Conservation (phyloP, 306 rosid species). For the Oxytropis ochrocephala region DNA sequence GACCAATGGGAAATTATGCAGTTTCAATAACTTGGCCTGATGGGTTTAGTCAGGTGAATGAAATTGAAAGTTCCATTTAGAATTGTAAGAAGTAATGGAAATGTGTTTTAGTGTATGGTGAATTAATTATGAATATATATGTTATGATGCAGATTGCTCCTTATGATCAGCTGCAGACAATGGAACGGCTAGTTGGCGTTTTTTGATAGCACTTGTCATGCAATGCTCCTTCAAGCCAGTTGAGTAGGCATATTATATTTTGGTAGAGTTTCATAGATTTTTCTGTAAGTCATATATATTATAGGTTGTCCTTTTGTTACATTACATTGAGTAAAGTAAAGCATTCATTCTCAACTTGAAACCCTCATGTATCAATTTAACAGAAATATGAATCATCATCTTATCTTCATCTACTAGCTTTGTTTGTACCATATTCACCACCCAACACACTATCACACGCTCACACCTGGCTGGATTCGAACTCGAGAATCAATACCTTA, state of each 20-base stretch:
- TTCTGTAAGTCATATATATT: background rate
- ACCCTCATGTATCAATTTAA: no score
- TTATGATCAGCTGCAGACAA: constrained; percentile 81
- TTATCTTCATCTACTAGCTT: no score
- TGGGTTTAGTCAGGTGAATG: constrained; percentile 83
- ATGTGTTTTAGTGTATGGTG: background rate
- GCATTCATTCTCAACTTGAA: no score
- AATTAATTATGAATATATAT: background rate
- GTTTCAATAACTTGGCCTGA: constrained; percentile 92
- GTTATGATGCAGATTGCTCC: constrained; percentile 74
- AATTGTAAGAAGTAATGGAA: background rate
- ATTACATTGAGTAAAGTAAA: no score
- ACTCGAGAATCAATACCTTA: no score
- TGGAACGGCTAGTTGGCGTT: constrained; percentile 71
- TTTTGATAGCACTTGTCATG: constrained; percentile 31
- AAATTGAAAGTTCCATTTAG: background rate
- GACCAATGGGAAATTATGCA: constrained; percentile 95
- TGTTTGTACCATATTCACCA: no score
- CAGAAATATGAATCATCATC: no score
- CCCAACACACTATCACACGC: no score
- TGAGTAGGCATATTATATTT: background rate
- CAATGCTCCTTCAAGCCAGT: background rate
- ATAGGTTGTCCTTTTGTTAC: background rate
- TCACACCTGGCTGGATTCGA: no score
- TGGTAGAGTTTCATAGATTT: constrained; percentile 17